Conservation (phyloP, 2,329 filamentous ascomycete genomes). For the Ophiostoma angusticollis region DNA sequence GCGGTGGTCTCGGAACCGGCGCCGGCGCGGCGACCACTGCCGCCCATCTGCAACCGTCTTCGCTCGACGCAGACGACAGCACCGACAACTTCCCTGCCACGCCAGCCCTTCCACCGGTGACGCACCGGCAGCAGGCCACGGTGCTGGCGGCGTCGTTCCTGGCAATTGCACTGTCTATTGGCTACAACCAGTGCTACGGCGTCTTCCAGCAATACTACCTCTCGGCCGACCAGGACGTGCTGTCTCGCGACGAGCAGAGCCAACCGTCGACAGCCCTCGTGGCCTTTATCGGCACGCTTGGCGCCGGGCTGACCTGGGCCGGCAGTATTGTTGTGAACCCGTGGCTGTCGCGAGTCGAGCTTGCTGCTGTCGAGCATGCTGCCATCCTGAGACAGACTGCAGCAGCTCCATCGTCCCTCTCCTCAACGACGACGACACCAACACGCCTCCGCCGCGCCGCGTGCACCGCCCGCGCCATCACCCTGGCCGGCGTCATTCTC, state of each 20-base stretch:
- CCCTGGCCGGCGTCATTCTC: slow-evolving; percentile 26
- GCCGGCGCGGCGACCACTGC: too few relatives aligned
- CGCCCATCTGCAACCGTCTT: too few relatives aligned
- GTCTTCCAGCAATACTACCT: slow-evolving; percentile 38
- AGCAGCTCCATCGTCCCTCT: slow-evolving; percentile 11
- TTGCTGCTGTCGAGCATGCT: slow-evolving; percentile 8
- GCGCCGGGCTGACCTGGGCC: slow-evolving; percentile 35
- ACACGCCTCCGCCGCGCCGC: neutral
- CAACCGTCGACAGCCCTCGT: slow-evolving; percentile 30
- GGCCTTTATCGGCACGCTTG: slow-evolving; percentile 35
- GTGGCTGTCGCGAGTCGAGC: slow-evolving; percentile 29
- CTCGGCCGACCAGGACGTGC: slow-evolving; percentile 26
- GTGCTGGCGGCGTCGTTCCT: slow-evolving; percentile 31
- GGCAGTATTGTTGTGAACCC: slow-evolving; percentile 37
- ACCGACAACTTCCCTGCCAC: slow-evolving; percentile 7
- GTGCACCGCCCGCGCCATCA: slow-evolving; percentile 25
- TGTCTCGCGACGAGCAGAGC: slow-evolving; percentile 20
- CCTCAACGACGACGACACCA: too few relatives aligned
- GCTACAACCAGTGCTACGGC: slow-evolving; percentile 36
- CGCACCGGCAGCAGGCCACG: slow-evolving; percentile 27
- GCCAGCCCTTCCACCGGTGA: slow-evolving; percentile 21
- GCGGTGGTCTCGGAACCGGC: too few relatives aligned
- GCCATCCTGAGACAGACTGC: neutral
- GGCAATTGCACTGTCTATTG: slow-evolving; percentile 33
- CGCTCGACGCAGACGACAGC: neutral